These are phyloP conservation scores for Reticulascus tulasneorum DNA, from an alignment of 2,329 filamentous ascomycete species.

Conservation along the genomic window DNA sequence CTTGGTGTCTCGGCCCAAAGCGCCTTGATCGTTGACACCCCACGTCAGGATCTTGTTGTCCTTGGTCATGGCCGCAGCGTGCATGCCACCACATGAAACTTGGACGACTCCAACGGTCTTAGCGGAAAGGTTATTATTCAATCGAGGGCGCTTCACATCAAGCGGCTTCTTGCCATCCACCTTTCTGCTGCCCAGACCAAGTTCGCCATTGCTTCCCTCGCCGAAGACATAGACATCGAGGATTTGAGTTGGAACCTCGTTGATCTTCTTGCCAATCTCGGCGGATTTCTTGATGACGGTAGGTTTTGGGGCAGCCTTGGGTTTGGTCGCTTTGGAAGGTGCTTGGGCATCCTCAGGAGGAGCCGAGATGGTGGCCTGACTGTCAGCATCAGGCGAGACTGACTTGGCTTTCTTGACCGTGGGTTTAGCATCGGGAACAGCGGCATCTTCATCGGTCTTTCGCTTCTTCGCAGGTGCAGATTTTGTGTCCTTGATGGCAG, in stretches of 20 bases:
- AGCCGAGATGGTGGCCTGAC: slow-evolving; percentile 11
- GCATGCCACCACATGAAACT: slow-evolving; percentile 78
- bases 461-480: too few species aligned
- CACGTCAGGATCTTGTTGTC: slow-evolving; percentile 81
- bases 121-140: slow-evolving; percentile 57
- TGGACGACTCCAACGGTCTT: slow-evolving; percentile 65
- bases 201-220: slow-evolving; percentile 75
- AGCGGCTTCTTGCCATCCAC: slow-evolving; percentile 56
- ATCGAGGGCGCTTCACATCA: slow-evolving; percentile 70
- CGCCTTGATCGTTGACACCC: slow-evolving; percentile 84
- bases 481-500: too few species aligned
- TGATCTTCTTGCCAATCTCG: slow-evolving; percentile 35
- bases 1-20: slow-evolving; percentile 68
- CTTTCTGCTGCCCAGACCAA: slow-evolving; percentile 70
- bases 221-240: slow-evolving; percentile 79
- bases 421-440: slow-evolving; percentile 12
- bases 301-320: slow-evolving; percentile 10
- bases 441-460: slow-evolving; percentile 11
- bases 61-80: slow-evolving; percentile 69
- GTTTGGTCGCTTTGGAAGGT: slow-evolving; percentile 13
- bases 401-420: slow-evolving; percentile 17
- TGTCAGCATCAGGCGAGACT: slow-evolving; percentile 8
- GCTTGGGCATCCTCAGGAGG: slow-evolving; percentile 9
- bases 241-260: slow-evolving; percentile 56
- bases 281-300: slow-evolving; percentile 11